Conservation (phyloP, 257 asterid genomes). For the Solanum phureja region DNA sequence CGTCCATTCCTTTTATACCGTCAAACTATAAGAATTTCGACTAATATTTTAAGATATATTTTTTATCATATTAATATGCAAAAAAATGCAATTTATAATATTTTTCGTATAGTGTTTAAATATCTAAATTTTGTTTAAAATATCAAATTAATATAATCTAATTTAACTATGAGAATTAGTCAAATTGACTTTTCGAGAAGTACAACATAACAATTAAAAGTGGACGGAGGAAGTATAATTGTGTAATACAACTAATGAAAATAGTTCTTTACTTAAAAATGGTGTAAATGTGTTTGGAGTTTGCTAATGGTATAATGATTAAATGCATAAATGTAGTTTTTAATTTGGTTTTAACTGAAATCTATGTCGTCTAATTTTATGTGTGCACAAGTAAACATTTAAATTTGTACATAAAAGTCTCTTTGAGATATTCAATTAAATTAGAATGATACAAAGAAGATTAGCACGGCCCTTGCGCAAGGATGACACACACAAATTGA, state of each 20-base stretch:
- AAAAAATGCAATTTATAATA: too few species aligned
- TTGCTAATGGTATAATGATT: background rate
- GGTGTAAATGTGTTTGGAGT: background rate
- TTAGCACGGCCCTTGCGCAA: background rate
- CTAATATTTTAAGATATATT: too few species aligned
- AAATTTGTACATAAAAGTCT: too few species aligned
- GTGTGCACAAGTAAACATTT: background rate
- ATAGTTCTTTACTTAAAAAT: background rate
- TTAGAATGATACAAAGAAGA: background rate
- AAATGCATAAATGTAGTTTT: background rate
- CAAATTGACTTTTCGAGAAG: background rate
- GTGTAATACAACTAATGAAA: background rate
- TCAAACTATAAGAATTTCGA: too few species aligned
- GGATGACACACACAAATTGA: background rate
- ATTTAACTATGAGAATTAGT: background rate
- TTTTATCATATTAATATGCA: background rate
- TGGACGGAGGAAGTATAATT: background rate
- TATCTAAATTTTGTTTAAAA: too few species aligned
- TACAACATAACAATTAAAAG: background rate
- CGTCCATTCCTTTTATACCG: background rate
- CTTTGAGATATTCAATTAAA: background rate
- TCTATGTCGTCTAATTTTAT: background rate
- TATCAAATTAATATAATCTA: too few species aligned
- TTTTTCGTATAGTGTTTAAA: background rate
- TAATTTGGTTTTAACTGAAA: too few species aligned